Evolutionary conservation across 306 rosid species (phyloP).

Genomic region (Medicago truncatula): DNA sequence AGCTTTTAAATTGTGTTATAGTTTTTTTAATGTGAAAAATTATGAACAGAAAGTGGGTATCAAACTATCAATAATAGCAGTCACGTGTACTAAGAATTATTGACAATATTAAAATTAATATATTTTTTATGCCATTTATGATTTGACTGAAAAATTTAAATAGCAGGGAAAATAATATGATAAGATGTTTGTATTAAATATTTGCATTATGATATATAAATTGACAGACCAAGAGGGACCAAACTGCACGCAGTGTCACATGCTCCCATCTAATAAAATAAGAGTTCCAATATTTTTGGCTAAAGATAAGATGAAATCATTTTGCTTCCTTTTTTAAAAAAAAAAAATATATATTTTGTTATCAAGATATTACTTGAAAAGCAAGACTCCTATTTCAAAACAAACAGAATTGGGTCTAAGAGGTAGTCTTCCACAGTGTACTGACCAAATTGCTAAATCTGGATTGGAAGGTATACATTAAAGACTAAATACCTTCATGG

Average conservation of each 20-base stretch:
- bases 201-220: slow-evolving; percentile 9
- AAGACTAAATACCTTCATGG: too few relatives aligned
- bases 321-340: slow-evolving; percentile 2
- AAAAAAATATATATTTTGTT: background rate
- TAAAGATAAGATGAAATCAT: slow-evolving; percentile 12
- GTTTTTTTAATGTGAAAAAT: slow-evolving; percentile 1
- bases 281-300: slow-evolving; percentile 32
- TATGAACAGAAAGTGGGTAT: slow-evolving; percentile 31
- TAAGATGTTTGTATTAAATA: too few relatives aligned
- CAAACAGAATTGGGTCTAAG: background rate
- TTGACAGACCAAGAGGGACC: slow-evolving; percentile 50
- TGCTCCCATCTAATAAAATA: slow-evolving; percentile 39
- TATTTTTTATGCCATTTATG: slow-evolving; percentile 18
- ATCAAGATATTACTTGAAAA: background rate
- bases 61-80: slow-evolving; percentile 24
- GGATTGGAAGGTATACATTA: too few relatives aligned
- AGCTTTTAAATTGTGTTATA: slow-evolving; percentile 34
- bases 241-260: slow-evolving; percentile 56
- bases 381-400: background rate
- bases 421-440: background rate
- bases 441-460: background rate
- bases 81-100: slow-evolving; percentile 60
- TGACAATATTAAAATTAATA: slow-evolving; percentile 35
- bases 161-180: background rate
- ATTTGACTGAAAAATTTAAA: slow-evolving; percentile 28